Evolutionary conservation across 73 alveolate species (phyloP).

Genomic region (Durusdinium trenchii): DNA sequence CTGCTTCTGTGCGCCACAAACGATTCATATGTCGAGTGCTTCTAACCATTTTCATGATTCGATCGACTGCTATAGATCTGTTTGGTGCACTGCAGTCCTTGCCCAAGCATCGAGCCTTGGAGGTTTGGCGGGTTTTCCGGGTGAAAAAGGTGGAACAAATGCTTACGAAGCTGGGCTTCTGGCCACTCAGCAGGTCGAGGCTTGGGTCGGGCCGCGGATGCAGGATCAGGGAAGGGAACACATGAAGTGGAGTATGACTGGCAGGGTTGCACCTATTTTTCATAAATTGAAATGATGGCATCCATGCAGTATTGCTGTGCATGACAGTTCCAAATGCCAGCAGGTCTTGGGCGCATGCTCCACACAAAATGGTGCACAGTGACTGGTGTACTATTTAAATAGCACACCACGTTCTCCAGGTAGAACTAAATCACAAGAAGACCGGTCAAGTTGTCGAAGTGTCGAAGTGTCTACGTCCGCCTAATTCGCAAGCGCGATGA

Average conservation of each 20-base stretch:
- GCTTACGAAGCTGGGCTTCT: too few species aligned
- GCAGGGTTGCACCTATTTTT: background rate
- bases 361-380: background rate
- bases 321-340: background rate
- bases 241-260: background rate
- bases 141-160: background rate
- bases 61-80: too few species aligned
- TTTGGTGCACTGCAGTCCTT: too few species aligned
- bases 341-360: background rate
- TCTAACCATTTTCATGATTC: background rate
- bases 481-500: too few species aligned
- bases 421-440: too few species aligned
- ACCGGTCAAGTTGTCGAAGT: too few species aligned
- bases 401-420: conserved; percentile 25
- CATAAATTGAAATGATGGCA: background rate
- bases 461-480: too few species aligned
- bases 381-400: background rate
- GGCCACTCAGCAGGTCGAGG: too few species aligned
- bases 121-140: too few species aligned
- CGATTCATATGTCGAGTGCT: background rate
- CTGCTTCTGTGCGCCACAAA: background rate
- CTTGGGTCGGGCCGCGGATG: background rate
- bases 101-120: too few species aligned
- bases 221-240: background rate
- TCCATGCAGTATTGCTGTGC: background rate